Evolutionary conservation across 2,329 filamentous ascomycete genomes (phyloP).

Genomic region (Rugonectria rugulosa): DNA sequence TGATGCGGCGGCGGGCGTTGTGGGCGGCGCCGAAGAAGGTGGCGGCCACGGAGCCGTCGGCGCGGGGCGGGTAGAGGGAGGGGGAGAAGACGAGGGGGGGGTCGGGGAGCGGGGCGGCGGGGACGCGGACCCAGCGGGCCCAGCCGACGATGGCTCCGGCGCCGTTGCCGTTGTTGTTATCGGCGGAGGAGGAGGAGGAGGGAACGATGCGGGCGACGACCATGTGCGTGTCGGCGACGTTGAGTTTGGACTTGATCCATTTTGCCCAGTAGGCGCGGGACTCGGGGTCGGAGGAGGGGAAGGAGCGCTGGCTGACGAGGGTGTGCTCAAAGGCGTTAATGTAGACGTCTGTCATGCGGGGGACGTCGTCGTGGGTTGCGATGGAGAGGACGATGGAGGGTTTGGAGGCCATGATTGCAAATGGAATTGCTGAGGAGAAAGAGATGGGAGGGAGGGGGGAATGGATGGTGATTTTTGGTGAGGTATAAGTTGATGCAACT

Average conservation of each 20-base stretch:
- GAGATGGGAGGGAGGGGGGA: background rate
- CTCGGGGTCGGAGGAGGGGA: slow-evolving; percentile 36
- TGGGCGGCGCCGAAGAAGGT: slow-evolving; percentile 50
- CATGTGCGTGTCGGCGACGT: slow-evolving; percentile 41
- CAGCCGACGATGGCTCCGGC: slow-evolving; percentile 44
- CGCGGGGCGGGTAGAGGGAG: slow-evolving; percentile 33
- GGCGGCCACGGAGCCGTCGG: slow-evolving; percentile 44
- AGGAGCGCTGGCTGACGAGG: slow-evolving; percentile 43
- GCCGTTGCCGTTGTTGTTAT: background rate
- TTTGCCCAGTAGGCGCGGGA: slow-evolving; percentile 27
- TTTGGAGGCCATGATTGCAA: slow-evolving; percentile 22
- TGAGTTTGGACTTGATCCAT: slow-evolving; percentile 34
- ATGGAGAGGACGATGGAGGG: slow-evolving; percentile 42
- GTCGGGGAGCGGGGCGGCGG: slow-evolving; percentile 21
- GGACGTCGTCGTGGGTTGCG: slow-evolving; percentile 45
- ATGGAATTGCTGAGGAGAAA: background rate
- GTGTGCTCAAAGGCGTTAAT: slow-evolving; percentile 42
- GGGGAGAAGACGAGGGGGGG: slow-evolving; percentile 32
- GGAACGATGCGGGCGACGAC: slow-evolving; percentile 37
- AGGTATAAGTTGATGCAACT: no score
- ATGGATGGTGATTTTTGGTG: background rate
- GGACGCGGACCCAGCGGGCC: slow-evolving; percentile 45
- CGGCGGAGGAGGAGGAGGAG: background rate
- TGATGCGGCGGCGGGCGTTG: slow-evolving; percentile 32
- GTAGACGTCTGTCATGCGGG: slow-evolving; percentile 40